Conservation (phyloP, 1,139 yeast genomes). For the Sugiyamaella paludigena region DNA sequence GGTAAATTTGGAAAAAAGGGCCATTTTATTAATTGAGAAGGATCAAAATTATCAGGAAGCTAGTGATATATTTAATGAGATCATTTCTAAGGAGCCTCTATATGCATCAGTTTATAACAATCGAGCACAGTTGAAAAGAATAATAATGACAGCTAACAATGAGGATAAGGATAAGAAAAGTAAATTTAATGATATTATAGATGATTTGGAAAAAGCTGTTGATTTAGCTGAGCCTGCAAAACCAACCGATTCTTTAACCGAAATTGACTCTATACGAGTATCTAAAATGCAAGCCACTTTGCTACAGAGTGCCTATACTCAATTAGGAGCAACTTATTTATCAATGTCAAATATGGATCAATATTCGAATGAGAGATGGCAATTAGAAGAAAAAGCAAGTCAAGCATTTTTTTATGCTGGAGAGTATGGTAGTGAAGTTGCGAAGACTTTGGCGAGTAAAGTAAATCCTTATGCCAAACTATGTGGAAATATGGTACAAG, state of each 20-base stretch:
- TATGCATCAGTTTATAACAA: conserved; percentile 39
- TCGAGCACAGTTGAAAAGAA: conserved; percentile 34
- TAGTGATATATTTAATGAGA: conserved; percentile 21
- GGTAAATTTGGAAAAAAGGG: conserved; percentile 28
- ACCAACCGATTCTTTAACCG: not conserved
- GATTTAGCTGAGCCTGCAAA: conserved; percentile 27
- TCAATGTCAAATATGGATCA: conserved; percentile 13
- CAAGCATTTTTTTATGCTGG: conserved; percentile 31
- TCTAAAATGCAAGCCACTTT: conserved; percentile 36
- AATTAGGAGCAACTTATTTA: conserved; percentile 33
- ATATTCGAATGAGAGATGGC: conserved; percentile 26
- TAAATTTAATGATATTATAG: conserved; percentile 15
- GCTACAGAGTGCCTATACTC: conserved; percentile 34
- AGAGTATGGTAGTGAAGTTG: conserved; percentile 33
- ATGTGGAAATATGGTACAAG: conserved; percentile 36
- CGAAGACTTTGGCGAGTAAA: conserved; percentile 29
- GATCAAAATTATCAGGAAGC: conserved; percentile 21
- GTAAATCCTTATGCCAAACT: conserved; percentile 38
- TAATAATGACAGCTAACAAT: not conserved
- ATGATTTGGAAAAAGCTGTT: conserved; percentile 30
- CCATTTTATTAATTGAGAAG: conserved; percentile 24
- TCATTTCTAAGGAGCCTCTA: conserved; percentile 29
- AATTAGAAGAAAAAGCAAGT: conserved; percentile 33
- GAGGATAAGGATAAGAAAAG: not conserved
- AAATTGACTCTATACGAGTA: conserved; percentile 13